Evolutionary conservation across 495 filamentous ascomycete genomes (phyloP), one percentile per base, ranked within the genome.

Genomic region (Tuber aestivum): DNA sequence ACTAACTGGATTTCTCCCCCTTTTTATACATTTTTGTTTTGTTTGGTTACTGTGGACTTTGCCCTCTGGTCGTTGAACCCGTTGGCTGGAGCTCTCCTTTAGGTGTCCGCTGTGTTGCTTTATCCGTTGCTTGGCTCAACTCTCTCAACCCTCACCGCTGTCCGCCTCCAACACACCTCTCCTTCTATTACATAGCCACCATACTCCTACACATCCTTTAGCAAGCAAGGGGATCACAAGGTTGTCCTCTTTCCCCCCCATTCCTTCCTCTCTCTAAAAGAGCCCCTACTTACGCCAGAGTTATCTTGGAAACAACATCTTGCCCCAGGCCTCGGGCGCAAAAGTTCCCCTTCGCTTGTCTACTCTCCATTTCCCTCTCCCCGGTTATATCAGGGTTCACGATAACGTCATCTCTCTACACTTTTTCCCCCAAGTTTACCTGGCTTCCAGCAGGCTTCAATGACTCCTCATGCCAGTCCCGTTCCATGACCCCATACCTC

Each of bases 401-500:
- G 75, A 81, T 81, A 81, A 81, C 79, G 78, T 81, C 79, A 80
- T 80, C 68, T 61, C 45, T 72, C 74, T 69, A n/a, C 69, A 75
- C 42, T 72, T 70, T 45, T 74, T 75, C 68, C 71, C 78, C 78
- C 77, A 48, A 56, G 69, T 44, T 79, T 73, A 77, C 78, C 79
- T 81, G 79, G 79, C 79, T 81, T 77, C 72, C 70, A 82, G 80
- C 80, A 80, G 79, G 80, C 76, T 79, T 82, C 80, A 82, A 82
- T 82, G 81, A 82, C 81, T 82, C 81, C 80, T 73, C 81, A 82
- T 82, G 81, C 81, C 81, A 82, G 81, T 81, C 77, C 75, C 80
- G 77, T 77, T 82, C 71, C 79, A 79, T 82, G 81, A 82, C 69
- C 80, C 75, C 76, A 76, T 69, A 77, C 81, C 82, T 83, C 81